Conservation (phyloP, 371 early-diverging fungal species). For the Choanephora cucurbitarum region DNA sequence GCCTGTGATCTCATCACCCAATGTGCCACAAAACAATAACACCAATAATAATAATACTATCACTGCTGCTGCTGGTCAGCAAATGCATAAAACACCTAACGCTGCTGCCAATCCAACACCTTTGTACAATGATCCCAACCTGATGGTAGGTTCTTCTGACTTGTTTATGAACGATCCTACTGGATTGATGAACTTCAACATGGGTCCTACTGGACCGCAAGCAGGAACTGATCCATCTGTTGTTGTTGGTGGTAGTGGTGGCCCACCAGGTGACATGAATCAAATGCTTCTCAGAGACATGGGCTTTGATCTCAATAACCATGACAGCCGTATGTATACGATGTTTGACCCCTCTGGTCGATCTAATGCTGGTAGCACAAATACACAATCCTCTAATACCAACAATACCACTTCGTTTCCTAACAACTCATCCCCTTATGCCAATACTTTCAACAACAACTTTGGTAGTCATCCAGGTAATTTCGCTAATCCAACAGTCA, state of each 20-base stretch:
- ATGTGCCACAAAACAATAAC: constrained; percentile 18
- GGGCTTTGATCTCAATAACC: constrained; percentile 26
- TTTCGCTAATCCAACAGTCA: not conserved
- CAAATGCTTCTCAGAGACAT: constrained; percentile 32
- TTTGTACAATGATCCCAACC: constrained; percentile 16
- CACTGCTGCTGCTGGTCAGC: constrained; percentile 20
- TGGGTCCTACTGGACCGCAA: constrained; percentile 11
- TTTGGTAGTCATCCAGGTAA: not conserved
- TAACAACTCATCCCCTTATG: not conserved
- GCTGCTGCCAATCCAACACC: not conserved
- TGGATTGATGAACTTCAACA: constrained; percentile 19
- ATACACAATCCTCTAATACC: not conserved
- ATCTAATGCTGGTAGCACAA: too few species aligned
- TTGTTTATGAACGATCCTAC: constrained; percentile 33
- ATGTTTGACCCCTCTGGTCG: not conserved
- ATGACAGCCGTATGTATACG: not conserved
- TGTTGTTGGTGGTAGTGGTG: too few species aligned
- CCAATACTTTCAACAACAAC: not conserved
- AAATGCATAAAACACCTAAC: constrained; percentile 3
- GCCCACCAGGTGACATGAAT: constrained; percentile 21
- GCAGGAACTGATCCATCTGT: not conserved
- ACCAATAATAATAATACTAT: constrained; percentile 14
- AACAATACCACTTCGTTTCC: not conserved
- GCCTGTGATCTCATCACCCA: not conserved
- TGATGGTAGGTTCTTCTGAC: constrained; percentile 25